Base-by-base conservation (phyloP, 805 yeast species). In the Kodamaea kakaduensis region DNA sequence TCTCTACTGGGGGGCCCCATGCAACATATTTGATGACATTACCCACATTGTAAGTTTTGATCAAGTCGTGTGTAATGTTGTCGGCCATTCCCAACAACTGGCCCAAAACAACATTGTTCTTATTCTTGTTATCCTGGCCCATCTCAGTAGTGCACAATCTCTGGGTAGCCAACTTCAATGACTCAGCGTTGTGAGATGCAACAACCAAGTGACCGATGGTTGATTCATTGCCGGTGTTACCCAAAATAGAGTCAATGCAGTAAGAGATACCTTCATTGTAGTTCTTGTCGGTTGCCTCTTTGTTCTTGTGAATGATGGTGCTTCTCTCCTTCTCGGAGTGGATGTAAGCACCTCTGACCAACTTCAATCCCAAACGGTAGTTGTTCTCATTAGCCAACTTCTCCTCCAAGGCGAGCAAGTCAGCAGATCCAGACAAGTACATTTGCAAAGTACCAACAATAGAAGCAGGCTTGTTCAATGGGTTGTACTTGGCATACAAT, bases 61-160 rank as follows among this genome's bases (percentile, higher is more conserved):
- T 76, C 51, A 89, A 71, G 47, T 84, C 86, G 56, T 73, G 72
- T 17, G 96, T 86, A 42, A 85, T 75, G 51, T 83, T 81, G 59
- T 89, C 97, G 34, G 95, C 94, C 97, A 89, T 90, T 23, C 97
- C 97, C 54, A 90, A 67, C 45, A 89, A 74, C 66, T 90, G 97
- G 27, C 90, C 97, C 48, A 88, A 69, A 6, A 84, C 87, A 17
- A 89, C 83, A 47, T 84, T 84, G 30, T 78, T 64, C 56, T 63
- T 48, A 47, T 56, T 54, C 32, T 49, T 35, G 29, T 26, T 26
- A 19, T 15, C 17, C 32, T 33, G 18, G 31, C 16, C 14, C 25
- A 34, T 38, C 25, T 41, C 38, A 14, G 32, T 43, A 25, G 58
- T 51, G 32, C 50, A 44, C 26, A 85, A 58, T 41, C 77, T 61